These are phyloP conservation scores for Pichiaceae sp. DNA, from an alignment of 1,139 yeast species.

Conservation along the genomic window DNA sequence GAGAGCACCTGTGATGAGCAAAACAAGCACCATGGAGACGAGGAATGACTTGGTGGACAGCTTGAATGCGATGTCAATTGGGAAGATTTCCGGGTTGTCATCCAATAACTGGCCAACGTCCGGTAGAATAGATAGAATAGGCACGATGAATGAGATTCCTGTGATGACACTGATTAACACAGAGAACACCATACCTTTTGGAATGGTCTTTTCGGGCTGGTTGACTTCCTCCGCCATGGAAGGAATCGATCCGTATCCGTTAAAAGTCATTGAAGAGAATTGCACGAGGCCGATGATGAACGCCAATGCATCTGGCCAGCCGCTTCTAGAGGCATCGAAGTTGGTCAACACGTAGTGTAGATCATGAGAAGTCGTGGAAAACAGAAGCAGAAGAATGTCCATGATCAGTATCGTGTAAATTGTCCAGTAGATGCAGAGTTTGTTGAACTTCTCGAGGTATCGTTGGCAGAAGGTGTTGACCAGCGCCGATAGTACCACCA, in stretches of 20 bases:
- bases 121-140: slow-evolving; percentile 64
- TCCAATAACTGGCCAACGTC: slow-evolving; percentile 49
- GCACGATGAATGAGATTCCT: slow-evolving; percentile 66
- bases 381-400: slow-evolving; percentile 52
- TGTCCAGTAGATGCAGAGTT: slow-evolving; percentile 65
- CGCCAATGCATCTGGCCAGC: slow-evolving; percentile 62
- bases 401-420: slow-evolving; percentile 63
- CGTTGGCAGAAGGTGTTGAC: slow-evolving; percentile 54
- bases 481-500: slow-evolving; percentile 53
- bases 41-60: slow-evolving; percentile 60
- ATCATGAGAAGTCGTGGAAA: slow-evolving; percentile 54
- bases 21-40: slow-evolving; percentile 57
- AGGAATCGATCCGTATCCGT: slow-evolving; percentile 77
- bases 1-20: slow-evolving; percentile 63
- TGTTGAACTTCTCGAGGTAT: slow-evolving; percentile 54
- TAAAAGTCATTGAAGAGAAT: slow-evolving; percentile 69
- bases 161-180: slow-evolving; percentile 56
- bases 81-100: slow-evolving; percentile 47
- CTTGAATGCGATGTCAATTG: slow-evolving; percentile 57
- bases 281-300: slow-evolving; percentile 74
- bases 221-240: slow-evolving; percentile 79
- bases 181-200: slow-evolving; percentile 66
- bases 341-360: slow-evolving; percentile 52
- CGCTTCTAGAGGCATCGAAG: slow-evolving; percentile 64
- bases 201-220: slow-evolving; percentile 65